Evolutionary conservation across 176 grass and related monocot species (phyloP).

Genomic region (Secale cereale): DNA sequence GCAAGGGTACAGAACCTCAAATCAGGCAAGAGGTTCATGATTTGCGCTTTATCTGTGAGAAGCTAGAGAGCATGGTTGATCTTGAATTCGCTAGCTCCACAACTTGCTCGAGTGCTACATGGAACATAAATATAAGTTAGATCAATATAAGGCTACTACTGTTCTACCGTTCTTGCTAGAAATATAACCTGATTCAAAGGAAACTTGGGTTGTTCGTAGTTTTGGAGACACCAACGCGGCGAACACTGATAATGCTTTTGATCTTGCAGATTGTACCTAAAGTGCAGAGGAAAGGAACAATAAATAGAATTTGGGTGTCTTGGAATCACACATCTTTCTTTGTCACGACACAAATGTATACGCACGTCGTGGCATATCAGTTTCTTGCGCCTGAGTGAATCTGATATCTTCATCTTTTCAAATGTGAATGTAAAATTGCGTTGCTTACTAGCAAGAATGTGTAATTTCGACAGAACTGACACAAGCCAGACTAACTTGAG

Average conservation of each 20-base stretch:
- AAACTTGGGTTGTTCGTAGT: slow-evolving; percentile 66
- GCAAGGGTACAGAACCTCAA: not conserved
- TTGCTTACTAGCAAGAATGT: not conserved
- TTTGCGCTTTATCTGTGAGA: slow-evolving; percentile 35
- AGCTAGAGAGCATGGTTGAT: slow-evolving; percentile 46
- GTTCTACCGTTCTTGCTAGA: not conserved
- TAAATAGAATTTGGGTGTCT: not conserved
- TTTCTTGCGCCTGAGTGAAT: not conserved
- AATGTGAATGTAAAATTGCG: not conserved
- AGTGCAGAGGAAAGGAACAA: slow-evolving; percentile 2
- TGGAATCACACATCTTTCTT: not conserved
- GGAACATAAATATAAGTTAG: slow-evolving; percentile 24
- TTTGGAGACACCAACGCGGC: slow-evolving; percentile 77
- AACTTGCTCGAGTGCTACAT: slow-evolving; percentile 61
- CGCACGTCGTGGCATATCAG: not conserved
- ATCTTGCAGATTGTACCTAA: slow-evolving; percentile 67
- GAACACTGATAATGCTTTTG: slow-evolving; percentile 71
- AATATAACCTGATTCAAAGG: slow-evolving; percentile 74
- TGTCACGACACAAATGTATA: not conserved
- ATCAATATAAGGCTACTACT: not conserved
- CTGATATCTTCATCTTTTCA: not conserved
- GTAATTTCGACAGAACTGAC: not conserved
- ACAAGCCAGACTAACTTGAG: not conserved
- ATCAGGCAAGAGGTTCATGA: not conserved
- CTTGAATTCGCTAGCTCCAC: slow-evolving; percentile 63